Percentiles rank a stretch among this genome's conserved stretches.
phyloP scores from a whole-genome alignment of 169 alveolate species.

The Plasmodium inui region DNA sequence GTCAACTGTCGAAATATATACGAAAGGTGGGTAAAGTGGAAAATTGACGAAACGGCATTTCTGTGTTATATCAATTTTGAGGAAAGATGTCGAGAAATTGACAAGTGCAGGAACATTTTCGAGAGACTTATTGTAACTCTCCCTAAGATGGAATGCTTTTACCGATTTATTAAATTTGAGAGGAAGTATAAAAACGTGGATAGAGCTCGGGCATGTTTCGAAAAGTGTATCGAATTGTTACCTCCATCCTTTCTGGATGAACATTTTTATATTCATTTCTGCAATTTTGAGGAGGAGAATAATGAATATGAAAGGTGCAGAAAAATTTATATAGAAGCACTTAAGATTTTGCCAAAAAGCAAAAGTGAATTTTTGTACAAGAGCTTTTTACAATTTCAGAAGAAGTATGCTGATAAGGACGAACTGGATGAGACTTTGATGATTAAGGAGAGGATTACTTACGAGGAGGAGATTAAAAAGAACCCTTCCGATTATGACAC shows the following conservation, averaged over 20 bases:
- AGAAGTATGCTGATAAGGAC: conserved; percentile 93
- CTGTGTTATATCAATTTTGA: conserved; percentile 96
- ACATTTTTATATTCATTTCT: conserved; percentile 93
- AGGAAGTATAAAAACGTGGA: conserved; percentile 90
- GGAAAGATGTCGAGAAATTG: conserved; percentile 97
- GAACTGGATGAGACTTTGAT: conserved; percentile 91
- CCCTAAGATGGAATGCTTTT: conserved; percentile 93
- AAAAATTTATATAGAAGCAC: conserved; percentile 94
- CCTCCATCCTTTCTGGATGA: conserved; percentile 94
- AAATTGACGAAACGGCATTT: conserved; percentile 97
- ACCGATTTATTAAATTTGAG: conserved; percentile 96
- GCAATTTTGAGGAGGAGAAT: conserved; percentile 94
- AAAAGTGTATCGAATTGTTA: conserved; percentile 91
- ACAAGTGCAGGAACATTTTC: conserved; percentile 92
- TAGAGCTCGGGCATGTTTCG: conserved; percentile 90
- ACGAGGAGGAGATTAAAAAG: conserved; percentile 87
- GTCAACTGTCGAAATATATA: conserved; percentile 94
- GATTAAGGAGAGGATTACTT: conserved; percentile 87
- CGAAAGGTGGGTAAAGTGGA: conserved; percentile 98
- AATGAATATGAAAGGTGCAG: conserved; percentile 93
- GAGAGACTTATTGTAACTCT: conserved; percentile 92
- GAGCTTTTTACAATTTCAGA: conserved; percentile 94
- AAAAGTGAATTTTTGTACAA: conserved; percentile 90
- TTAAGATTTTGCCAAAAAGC: conserved; percentile 92
- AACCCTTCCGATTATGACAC: conserved; percentile 93